A percentile compares a stretch with the other conserved stretches of the same genome.
Evolutionary conservation across 2,329 filamentous ascomycete species (phyloP).

Genomic region (Microsporum canis): DNA sequence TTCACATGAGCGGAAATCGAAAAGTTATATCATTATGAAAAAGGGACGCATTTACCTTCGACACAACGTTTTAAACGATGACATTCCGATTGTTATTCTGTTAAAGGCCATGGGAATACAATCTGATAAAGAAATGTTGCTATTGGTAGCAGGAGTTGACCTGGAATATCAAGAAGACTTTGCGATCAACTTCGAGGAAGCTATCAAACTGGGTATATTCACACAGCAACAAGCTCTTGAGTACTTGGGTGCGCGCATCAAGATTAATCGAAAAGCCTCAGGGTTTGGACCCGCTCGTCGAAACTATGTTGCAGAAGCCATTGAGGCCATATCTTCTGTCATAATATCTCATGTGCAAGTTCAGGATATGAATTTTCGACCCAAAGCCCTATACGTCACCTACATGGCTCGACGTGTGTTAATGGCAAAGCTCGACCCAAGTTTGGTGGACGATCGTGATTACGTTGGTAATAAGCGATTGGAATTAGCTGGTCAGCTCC

Average conservation of each 20-base stretch:
- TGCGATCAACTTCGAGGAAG: constrained; percentile 87
- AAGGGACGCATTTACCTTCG: constrained; percentile 82
- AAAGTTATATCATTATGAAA: constrained; percentile 89
- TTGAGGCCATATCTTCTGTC: constrained; percentile 84
- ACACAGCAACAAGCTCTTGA: constrained; percentile 95
- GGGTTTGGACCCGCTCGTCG: constrained; percentile 48
- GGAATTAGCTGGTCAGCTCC: constrained; percentile 84
- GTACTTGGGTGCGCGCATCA: constrained; percentile 75
- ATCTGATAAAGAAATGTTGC: constrained; percentile 88
- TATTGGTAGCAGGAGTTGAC: constrained; percentile 80
- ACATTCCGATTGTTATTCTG: constrained; percentile 87
- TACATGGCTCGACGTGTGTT: constrained; percentile 95
- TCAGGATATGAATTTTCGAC: constrained; percentile 80
- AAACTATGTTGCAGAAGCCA: constrained; percentile 78
- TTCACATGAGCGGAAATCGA: constrained; percentile 93
- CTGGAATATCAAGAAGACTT: constrained; percentile 89
- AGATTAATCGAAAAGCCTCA: constrained; percentile 62
- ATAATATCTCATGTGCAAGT: constrained; percentile 93
- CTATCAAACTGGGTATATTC: constrained; percentile 68
- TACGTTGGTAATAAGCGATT: constrained; percentile 97
- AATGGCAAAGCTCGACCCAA: constrained; percentile 83
- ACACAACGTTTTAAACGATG: constrained; percentile 86
- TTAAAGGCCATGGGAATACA: constrained; percentile 89
- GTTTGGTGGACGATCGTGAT: constrained; percentile 87
- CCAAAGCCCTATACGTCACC: constrained; percentile 92